Base-by-base conservation (phyloP, 768 basidiomycete species). In the Crucibulum laeve region DNA sequence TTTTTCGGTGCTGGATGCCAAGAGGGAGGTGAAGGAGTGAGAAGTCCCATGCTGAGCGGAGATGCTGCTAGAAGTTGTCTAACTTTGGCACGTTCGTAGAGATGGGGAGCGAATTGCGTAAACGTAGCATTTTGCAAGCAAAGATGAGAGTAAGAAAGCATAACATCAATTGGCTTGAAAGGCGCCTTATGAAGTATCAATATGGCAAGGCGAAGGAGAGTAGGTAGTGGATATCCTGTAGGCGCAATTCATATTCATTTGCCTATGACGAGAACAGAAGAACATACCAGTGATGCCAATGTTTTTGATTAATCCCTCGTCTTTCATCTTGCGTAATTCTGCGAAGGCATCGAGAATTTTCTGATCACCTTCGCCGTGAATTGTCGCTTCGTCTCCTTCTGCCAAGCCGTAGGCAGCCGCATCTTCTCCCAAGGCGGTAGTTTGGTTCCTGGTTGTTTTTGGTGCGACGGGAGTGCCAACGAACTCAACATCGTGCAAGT, bases 401-500 rank as follows among this genome's bases (percentile, higher is more conserved):
- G 59, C 67, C 30, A 93, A 63, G 1, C 91, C 91, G 60, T 89
- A 94, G 7, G 67, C 73, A 5, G 54, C 71, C 13, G 70, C 70
- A 25, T 84, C 79, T 1, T 60, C 67, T 7, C 56, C 60, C 15
- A 91, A 60, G 5, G 87, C 86, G 1, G 59, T 47, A 1, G 64
- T 55, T 53, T 83, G 82, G 48, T 81, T 70, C 3, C 87, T 87
- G 14, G 66, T 71, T 21, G 58, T 56, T 35, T 66, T 67, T 1
- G 82, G 75, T 22, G 66, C 53, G 32, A 82, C 66, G 26, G 64
- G 59, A 2, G 79, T 72, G 30, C 74, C 74, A 10, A 92, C 76
- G 50, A 81, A 89, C 66, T 93, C 91, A 38, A 87, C 76, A 57
- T 94, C 91, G 55, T 94, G 91, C 23, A 91, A 64, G 56, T 87